phyloP scores from a whole-genome alignment of 1,284 basidiomycete genomes.

The Pseudozyma pruni region DNA sequence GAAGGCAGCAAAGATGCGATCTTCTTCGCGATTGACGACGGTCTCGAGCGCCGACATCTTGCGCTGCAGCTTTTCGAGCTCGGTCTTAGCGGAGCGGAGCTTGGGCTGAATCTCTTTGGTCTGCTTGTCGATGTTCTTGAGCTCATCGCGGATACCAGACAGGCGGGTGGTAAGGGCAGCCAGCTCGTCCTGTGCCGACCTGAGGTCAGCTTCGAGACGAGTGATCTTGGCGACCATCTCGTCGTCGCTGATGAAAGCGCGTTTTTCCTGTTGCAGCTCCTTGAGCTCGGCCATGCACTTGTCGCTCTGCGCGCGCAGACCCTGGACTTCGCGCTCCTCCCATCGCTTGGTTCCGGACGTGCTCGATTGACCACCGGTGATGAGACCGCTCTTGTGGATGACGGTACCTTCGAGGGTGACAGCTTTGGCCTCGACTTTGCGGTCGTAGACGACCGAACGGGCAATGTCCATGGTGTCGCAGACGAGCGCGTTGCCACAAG shows the following conservation, averaged over 20 bases:
- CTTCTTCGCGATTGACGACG: slow-evolving; percentile 75
- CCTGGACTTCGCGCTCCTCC: slow-evolving; percentile 91
- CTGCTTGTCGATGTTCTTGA: slow-evolving; percentile 51
- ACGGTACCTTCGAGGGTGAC: slow-evolving; percentile 96
- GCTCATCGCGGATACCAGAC: slow-evolving; percentile 51
- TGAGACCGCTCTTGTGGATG: slow-evolving; percentile 96
- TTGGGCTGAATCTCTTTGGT: slow-evolving; percentile 42
- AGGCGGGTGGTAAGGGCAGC: slow-evolving; percentile 51
- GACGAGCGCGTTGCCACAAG: slow-evolving; percentile 92
- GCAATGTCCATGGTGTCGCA: slow-evolving; percentile 96
- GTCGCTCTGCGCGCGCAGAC: slow-evolving; percentile 76
- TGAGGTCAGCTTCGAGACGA: slow-evolving; percentile 79
- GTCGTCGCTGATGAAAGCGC: slow-evolving; percentile 84
- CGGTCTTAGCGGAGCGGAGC: slow-evolving; percentile 67
- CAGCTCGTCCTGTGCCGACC: slow-evolving; percentile 82
- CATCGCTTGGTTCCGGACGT: slow-evolving; percentile 71
- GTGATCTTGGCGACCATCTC: slow-evolving; percentile 79
- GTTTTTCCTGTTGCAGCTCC: slow-evolving; percentile 83
- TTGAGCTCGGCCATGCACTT: slow-evolving; percentile 80
- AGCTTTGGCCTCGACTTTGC: slow-evolving; percentile 94
- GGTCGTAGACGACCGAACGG: slow-evolving; percentile 88
- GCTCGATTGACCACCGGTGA: slow-evolving; percentile 89
- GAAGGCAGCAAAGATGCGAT: slow-evolving; percentile 81
- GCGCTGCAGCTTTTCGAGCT: slow-evolving; percentile 74
- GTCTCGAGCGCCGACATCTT: slow-evolving; percentile 41